Evolutionary conservation across 2,329 filamentous ascomycete genomes (phyloP), one percentile per base, ranked within the genome.

Genomic region (Ophiostoma piceae): DNA sequence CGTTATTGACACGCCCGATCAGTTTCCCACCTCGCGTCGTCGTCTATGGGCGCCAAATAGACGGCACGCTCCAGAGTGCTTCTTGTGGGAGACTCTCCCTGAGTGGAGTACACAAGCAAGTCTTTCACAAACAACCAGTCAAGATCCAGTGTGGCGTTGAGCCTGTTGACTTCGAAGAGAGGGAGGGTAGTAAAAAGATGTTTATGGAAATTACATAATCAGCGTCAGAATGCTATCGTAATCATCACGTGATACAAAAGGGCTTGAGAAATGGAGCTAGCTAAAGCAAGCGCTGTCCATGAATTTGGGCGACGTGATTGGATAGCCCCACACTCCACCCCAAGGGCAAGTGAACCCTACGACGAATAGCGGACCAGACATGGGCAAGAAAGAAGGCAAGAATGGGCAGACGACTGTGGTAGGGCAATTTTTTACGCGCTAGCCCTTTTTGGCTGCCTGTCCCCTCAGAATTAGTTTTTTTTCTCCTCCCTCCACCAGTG

Each of bases 341-440:
- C 35, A 11, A 70, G 69, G 69, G 69, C 69, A 70, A 70, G 69
- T 62, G 19, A 60, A 12, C 69, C 69, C 67, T 68, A 70, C 69
- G 41, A 60, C 29, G 11, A 29, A 51, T 26, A 2, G 11, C 19
- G 26, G 51, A 8, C 51, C 19, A 29, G 51, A 11, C 22, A 57
- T 57, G 51, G 22, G 22, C n/a, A 57, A 57, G 51, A 57, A 8
- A 8, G 19, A 5, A 39, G n/a, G 43, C 22, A 41, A 14, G 35
- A 22, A 57, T 41, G 66, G 57, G 54, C 66, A 35, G 67, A 65
- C 51, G 51, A 11, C 43, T 66, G 51, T 39, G 26, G 43, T 69
- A 69, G 68, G 35, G 68, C 64, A 39, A 39, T 67, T 67, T 66
- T 66, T 66, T 47, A 66, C 65, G 43, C 41, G 66, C 66, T 67